phyloP scores from a whole-genome alignment of 2,329 filamentous ascomycete species.

The Gaeumannomyces tritici region DNA sequence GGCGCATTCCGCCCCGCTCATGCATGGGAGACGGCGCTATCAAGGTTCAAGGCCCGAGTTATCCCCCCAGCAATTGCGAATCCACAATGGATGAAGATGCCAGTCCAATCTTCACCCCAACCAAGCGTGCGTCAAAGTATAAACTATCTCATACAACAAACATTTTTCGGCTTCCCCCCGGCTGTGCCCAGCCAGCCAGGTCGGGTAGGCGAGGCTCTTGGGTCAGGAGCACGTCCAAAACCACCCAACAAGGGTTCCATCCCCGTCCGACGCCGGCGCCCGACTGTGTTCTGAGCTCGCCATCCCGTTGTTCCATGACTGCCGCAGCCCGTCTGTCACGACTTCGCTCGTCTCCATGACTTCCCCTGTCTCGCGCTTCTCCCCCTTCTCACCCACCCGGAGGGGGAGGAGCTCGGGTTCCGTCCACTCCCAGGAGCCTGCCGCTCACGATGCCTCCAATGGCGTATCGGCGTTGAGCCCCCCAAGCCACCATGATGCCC shows the following conservation, averaged over 20 bases:
- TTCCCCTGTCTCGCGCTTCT: conserved; percentile 34
- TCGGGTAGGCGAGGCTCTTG: background rate
- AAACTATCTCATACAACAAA: background rate
- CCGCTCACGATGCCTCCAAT: background rate
- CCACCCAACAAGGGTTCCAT: background rate
- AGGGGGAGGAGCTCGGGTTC: conserved; percentile 28
- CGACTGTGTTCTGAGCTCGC: background rate
- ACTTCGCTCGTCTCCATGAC: conserved; percentile 29
- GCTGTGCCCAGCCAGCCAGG: background rate
- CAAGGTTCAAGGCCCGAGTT: background rate
- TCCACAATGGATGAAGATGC: background rate
- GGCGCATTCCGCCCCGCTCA: background rate
- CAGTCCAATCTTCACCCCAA: background rate
- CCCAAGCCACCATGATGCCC: conserved; percentile 14
- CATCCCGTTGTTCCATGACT: background rate
- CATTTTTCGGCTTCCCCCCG: background rate
- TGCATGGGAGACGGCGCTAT: background rate
- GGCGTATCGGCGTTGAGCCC: background rate
- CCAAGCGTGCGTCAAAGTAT: background rate
- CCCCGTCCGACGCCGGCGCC: background rate
- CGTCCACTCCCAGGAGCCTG: conserved; percentile 15
- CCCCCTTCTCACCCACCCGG: conserved; percentile 25
- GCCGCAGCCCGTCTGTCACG: too few relatives aligned
- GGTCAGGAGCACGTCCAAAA: background rate
- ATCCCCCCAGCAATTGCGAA: background rate